Conservation (phyloP, 2,329 filamentous ascomycete species). For the Nigrograna mackinnonii region DNA sequence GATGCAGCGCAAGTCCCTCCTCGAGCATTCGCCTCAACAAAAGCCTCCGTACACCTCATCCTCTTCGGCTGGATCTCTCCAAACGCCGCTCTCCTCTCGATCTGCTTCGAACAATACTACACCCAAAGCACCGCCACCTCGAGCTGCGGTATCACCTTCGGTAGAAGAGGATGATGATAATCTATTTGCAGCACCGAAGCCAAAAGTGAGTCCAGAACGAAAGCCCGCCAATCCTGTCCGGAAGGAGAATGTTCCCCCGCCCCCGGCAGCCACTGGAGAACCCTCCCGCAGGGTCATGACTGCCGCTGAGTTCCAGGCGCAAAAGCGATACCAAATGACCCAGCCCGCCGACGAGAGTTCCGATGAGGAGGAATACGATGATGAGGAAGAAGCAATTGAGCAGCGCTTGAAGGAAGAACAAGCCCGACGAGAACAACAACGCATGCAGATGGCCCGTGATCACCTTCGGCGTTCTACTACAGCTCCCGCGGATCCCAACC, state of each 20-base stretch:
- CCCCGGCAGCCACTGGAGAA: conserved; percentile 9
- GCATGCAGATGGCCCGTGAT: conserved; percentile 37
- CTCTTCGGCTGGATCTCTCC: conserved; percentile 33
- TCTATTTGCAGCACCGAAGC: conserved; percentile 26
- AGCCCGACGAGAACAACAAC: conserved; percentile 33
- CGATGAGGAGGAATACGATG: conserved; percentile 38
- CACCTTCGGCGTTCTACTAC: conserved; percentile 39
- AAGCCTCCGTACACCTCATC: conserved; percentile 28
- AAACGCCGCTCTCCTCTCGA: conserved; percentile 36
- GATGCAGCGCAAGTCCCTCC: conserved; percentile 22
- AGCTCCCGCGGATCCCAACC: conserved; percentile 20
- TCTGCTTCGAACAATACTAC: conserved; percentile 34
- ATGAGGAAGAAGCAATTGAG: conserved; percentile 40
- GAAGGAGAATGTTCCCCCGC: conserved; percentile 14
- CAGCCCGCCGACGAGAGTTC: conserved; percentile 33
- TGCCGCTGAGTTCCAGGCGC: conserved; percentile 34
- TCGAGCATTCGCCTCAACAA: conserved; percentile 25
- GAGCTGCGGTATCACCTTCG: conserved; percentile 17
- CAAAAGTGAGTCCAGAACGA: conserved; percentile 5
- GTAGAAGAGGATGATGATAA: conserved; percentile 32
- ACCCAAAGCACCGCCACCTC: conserved; percentile 27
- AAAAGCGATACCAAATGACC: conserved; percentile 28
- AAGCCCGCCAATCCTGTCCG: conserved; percentile 12
- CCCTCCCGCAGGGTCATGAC: conserved; percentile 33
- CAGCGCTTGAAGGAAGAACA: conserved; percentile 36